phyloP scores from a whole-genome alignment of 2,329 filamentous ascomycete genomes.

The Drechslerella stenobrocha region DNA sequence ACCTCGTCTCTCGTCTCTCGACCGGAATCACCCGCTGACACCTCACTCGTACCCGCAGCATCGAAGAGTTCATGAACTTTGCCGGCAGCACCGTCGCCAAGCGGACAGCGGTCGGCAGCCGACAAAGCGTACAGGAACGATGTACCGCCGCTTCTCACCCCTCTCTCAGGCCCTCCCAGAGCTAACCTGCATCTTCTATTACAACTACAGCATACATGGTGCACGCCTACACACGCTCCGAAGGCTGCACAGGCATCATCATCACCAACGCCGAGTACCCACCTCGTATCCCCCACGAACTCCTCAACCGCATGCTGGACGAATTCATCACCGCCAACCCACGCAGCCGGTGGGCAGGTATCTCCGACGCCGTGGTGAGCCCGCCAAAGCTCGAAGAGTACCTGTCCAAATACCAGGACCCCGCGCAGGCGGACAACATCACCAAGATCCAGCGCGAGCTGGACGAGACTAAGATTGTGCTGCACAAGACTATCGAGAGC shows the following conservation, averaged over 20 bases:
- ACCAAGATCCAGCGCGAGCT: slow-evolving; percentile 95
- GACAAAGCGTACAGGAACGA: slow-evolving; percentile 83
- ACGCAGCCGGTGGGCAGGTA: slow-evolving; percentile 65
- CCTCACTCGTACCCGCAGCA: slow-evolving; percentile 54
- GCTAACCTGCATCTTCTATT: no score
- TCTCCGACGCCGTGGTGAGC: slow-evolving; percentile 62
- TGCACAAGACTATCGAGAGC: slow-evolving; percentile 95
- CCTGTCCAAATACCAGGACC: slow-evolving; percentile 78
- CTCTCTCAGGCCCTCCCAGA: no score
- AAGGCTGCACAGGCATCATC: slow-evolving; percentile 75
- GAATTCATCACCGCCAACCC: slow-evolving; percentile 62
- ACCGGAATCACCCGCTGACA: background rate
- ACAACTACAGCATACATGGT: slow-evolving; percentile 74
- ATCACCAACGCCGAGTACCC: slow-evolving; percentile 77
- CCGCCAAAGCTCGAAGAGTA: slow-evolving; percentile 77
- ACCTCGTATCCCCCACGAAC: slow-evolving; percentile 76
- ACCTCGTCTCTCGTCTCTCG: background rate
- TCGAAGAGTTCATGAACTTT: slow-evolving; percentile 75
- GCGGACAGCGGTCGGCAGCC: slow-evolving; percentile 75
- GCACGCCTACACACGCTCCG: slow-evolving; percentile 74
- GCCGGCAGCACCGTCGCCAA: slow-evolving; percentile 87
- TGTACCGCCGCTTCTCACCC: slow-evolving; percentile 59
- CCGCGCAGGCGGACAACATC: slow-evolving; percentile 84
- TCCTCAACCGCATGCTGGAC: slow-evolving; percentile 69
- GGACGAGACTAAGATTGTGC: slow-evolving; percentile 93